Evolutionary conservation across 1,284 basidiomycete species (phyloP).

Genomic region (Ceratobasidium sp.): DNA sequence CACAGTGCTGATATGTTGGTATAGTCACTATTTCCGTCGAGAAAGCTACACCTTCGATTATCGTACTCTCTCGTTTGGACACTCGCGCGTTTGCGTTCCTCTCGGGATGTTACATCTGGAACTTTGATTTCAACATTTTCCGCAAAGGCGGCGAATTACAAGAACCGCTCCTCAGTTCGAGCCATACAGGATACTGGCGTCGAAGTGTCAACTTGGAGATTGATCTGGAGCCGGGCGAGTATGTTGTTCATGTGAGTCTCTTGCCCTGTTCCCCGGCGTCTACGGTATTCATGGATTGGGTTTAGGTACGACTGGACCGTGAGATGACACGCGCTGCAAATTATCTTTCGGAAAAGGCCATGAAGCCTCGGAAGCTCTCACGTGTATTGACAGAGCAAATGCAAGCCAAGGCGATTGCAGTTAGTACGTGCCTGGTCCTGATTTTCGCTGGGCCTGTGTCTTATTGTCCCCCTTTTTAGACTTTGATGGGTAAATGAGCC

Average conservation of each 20-base stretch:
- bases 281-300: background rate
- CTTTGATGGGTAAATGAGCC: slow-evolving; percentile 48
- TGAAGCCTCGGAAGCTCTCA: slow-evolving; percentile 43
- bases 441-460: background rate
- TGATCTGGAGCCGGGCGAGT: slow-evolving; percentile 58
- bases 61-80: slow-evolving; percentile 60
- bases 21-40: slow-evolving; percentile 57
- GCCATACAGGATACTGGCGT: slow-evolving; percentile 47
- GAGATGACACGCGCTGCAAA: slow-evolving; percentile 40
- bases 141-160: slow-evolving; percentile 51
- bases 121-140: slow-evolving; percentile 60
- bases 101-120: slow-evolving; percentile 51
- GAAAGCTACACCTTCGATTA: slow-evolving; percentile 52
- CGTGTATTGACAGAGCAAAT: slow-evolving; percentile 53
- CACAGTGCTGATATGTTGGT: background rate
- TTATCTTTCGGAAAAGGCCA: slow-evolving; percentile 36
- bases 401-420: slow-evolving; percentile 56
- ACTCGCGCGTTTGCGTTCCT: slow-evolving; percentile 55
- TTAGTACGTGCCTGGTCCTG: slow-evolving; percentile 48
- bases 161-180: slow-evolving; percentile 52
- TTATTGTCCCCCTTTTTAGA: background rate
- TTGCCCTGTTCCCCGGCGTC: background rate
- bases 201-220: slow-evolving; percentile 56
- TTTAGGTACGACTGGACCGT: slow-evolving; percentile 56
- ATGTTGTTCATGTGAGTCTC: slow-evolving; percentile 59